Percentiles rank a stretch among this genome's conserved stretches.
These are phyloP conservation scores for Galerina sulciceps DNA, from an alignment of 768 basidiomycete genomes.

Conservation along the genomic window DNA sequence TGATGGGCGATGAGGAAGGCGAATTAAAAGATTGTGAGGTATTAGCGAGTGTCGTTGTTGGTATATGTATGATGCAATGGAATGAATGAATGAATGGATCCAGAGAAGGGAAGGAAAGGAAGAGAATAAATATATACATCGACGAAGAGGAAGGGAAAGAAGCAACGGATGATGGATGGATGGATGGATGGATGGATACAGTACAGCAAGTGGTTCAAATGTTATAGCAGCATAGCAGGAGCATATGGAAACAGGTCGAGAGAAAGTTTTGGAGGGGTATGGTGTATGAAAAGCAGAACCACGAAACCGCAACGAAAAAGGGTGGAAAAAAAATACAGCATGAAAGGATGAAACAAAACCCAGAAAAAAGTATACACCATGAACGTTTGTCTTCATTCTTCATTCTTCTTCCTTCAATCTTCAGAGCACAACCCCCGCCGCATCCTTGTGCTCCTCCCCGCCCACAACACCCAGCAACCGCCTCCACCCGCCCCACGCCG, in stretches of 20 bases:
- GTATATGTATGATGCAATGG: no score
- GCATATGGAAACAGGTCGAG: constrained; percentile 4
- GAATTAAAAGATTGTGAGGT: no score
- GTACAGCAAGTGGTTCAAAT: constrained; percentile 1
- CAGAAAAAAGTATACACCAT: background rate
- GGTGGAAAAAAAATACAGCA: constrained; percentile 2
- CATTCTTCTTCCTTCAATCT: background rate
- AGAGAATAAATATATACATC: background rate
- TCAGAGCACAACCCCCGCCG: constrained; percentile 13
- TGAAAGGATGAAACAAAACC: constrained; percentile 6
- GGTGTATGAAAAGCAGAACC: background rate
- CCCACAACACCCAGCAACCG: constrained; percentile 9
- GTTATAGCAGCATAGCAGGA: background rate
- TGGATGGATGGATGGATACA: background rate
- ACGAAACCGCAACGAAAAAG: background rate
- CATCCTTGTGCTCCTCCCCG: background rate
- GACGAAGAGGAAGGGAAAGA: background rate
- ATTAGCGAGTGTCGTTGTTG: no score
- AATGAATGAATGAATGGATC: no score
- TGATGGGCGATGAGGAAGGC: no score
- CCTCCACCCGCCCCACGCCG: constrained; percentile 7
- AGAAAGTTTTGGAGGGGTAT: background rate
- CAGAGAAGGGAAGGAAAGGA: background rate
- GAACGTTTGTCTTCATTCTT: background rate
- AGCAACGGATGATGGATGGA: background rate